Evolutionary conservation across 176 grass and related monocot genomes (phyloP).

Genomic region (Olyra latifolia): DNA sequence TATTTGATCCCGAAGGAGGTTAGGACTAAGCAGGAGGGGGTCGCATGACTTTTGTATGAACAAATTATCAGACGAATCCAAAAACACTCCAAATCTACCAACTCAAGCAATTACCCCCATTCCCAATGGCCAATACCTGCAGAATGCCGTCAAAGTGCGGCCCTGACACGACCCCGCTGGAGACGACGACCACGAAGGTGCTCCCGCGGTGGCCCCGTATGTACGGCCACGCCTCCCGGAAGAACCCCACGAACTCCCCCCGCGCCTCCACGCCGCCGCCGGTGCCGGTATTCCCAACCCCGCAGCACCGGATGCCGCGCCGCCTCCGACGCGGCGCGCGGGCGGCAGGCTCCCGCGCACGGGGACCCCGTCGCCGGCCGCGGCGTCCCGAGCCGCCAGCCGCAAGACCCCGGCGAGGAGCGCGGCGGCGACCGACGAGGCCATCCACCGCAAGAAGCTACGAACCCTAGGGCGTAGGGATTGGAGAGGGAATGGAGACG

Average conservation of each 20-base stretch:
- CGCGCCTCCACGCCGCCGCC: neutral
- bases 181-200: constrained; percentile 83
- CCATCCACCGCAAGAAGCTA: constrained; percentile 5
- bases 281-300: neutral
- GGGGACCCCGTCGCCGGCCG: neutral
- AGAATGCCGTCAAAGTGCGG: constrained; percentile 69
- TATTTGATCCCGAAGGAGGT: neutral
- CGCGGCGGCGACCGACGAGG: constrained; percentile 16
- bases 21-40: neutral
- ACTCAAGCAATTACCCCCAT: neutral
- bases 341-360: neutral
- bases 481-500: neutral
- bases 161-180: constrained; percentile 72
- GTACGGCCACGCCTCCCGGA: constrained; percentile 87
- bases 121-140: constrained; percentile 48
- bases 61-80: neutral
- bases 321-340: neutral
- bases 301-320: constrained; percentile 39
- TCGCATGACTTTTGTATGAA: neutral
- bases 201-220: constrained; percentile 79
- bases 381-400: neutral
- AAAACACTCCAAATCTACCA: neutral
- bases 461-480: constrained; percentile 14
- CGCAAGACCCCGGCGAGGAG: constrained; percentile 22
- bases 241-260: constrained; percentile 75